Evolutionary conservation across 1,284 basidiomycete genomes (phyloP).

Genomic region (Leccinum laetum): DNA sequence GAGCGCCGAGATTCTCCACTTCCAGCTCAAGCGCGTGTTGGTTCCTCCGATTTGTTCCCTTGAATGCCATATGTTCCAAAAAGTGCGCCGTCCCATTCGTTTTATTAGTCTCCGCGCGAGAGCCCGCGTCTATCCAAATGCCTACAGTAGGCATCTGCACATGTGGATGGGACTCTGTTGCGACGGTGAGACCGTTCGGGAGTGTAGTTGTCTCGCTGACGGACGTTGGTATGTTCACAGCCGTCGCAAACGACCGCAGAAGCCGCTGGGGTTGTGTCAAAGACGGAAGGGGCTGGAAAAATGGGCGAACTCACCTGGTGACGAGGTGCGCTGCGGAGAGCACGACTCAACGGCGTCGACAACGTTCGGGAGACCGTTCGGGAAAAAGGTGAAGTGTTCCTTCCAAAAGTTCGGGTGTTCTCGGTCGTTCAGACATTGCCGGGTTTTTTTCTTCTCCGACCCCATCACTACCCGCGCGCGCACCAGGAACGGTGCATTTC

Average conservation of each 20-base stretch:
- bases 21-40: conserved; percentile 96
- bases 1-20: conserved; percentile 98
- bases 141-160: conserved; percentile 98
- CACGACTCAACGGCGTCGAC: conserved; percentile 57
- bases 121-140: conserved; percentile 99
- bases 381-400: conserved; percentile 14
- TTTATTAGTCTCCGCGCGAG: conserved; percentile 91
- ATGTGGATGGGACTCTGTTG: conserved; percentile 89
- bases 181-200: conserved; percentile 90
- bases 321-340: conserved; percentile 57
- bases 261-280: conserved; percentile 32
- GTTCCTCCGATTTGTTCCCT: conserved; percentile 89
- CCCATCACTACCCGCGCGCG: conserved; percentile 13
- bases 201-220: conserved; percentile 88
- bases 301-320: conserved; percentile 44
- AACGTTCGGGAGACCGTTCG: conserved; percentile 67
- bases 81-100: conserved; percentile 99
- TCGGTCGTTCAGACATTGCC: conserved; percentile 28
- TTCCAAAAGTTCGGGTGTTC: conserved; percentile 30
- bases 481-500: conserved; percentile 41
- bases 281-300: background rate
- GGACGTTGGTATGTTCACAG: conserved; percentile 65
- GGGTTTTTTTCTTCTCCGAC: conserved; percentile 21
- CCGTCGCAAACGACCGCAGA: conserved; percentile 67
- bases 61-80: conserved; percentile 97